Conservation (phyloP, 208 protist species). For the Lotmaria passim region DNA sequence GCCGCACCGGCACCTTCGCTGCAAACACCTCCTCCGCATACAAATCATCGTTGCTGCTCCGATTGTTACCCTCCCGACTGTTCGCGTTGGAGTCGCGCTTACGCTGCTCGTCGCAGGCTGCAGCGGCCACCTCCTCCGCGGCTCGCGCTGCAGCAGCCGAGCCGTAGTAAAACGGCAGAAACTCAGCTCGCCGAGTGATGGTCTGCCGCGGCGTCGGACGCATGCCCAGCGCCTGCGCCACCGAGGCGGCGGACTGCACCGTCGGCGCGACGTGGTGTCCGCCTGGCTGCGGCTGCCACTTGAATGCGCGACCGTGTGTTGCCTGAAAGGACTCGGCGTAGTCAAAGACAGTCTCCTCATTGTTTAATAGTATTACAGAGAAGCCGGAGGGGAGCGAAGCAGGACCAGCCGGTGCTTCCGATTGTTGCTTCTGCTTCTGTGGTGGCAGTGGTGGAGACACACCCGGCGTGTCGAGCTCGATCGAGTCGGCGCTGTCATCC, state of each 20-base stretch:
- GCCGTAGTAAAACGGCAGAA: conserved; percentile 40
- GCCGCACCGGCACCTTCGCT: conserved; percentile 13
- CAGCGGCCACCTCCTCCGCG: background rate
- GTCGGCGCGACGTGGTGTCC: conserved; percentile 4
- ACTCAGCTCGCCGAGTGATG: conserved; percentile 27
- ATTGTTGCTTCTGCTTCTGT: background rate
- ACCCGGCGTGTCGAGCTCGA: background rate
- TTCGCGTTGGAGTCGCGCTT: background rate
- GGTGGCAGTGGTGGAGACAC: background rate
- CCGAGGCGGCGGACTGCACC: conserved; percentile 25
- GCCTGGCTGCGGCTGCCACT: conserved; percentile 40
- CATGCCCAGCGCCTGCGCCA: conserved; percentile 24
- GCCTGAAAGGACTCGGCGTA: conserved; percentile 30
- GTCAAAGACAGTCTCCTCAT: conserved; percentile 5
- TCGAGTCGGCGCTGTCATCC: background rate
- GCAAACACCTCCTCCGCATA: conserved; percentile 17
- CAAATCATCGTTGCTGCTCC: background rate
- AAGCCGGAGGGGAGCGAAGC: conserved; percentile 5
- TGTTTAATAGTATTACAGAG: background rate
- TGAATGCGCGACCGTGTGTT: conserved; percentile 32
- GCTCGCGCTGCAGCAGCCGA: background rate
- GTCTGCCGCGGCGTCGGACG: conserved; percentile 18
- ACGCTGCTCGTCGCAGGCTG: background rate
- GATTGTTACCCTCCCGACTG: background rate
- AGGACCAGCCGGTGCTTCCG: background rate